Evolutionary conservation across 257 asterid genomes (phyloP), one percentile per base, ranked within the genome.

Genomic region (Anisodus tanguticus): DNA sequence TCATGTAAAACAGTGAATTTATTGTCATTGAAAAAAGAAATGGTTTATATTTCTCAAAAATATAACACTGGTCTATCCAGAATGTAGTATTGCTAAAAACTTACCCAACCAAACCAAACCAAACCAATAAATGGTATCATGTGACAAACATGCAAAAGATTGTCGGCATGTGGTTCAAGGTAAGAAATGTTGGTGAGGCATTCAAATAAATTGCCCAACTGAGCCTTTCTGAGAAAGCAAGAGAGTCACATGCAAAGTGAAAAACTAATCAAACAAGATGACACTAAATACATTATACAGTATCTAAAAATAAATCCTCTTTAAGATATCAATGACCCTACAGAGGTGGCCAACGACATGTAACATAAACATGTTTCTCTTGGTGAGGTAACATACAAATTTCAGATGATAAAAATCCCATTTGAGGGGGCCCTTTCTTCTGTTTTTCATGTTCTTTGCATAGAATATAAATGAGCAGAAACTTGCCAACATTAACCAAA

Each of bases 281-380:
- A 41, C 58, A n/a, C 58, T 45, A 72, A 6, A 62, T 31, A 31
- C 68, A 45, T 57, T 57, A 12, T 43, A n/a, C 37, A 70, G 4
- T 17, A 41, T 70, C 54, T 43, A 17, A 45, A 71, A 71, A 26
- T 70, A 51, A 43, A 41, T 41, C 58, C n/a, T 47, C 41, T 19
- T 47, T 47, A 26, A 74, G 41, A 53, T 72, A 72, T 19, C 80
- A 19, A 74, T 47, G 80, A 13, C 80, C 59, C 59, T 72, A 6
- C 19, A 45, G 59, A 45, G 43, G 80, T 47, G n/a, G 41, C 43
- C 11, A 22, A 11, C 9, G 3, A 66, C 45, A 66, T 35, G 9
- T 66, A 66, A 66, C 12, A 26, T 26, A 63, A 63, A 35, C 45
- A 11, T 31, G 74, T 11, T 35, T 66, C 3, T 15, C 74, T 64